Percentiles rank a stretch among this genome's conserved stretches.
phyloP scores from a whole-genome alignment of 306 rosid genomes.

The Chamaecrista fasciculata region DNA sequence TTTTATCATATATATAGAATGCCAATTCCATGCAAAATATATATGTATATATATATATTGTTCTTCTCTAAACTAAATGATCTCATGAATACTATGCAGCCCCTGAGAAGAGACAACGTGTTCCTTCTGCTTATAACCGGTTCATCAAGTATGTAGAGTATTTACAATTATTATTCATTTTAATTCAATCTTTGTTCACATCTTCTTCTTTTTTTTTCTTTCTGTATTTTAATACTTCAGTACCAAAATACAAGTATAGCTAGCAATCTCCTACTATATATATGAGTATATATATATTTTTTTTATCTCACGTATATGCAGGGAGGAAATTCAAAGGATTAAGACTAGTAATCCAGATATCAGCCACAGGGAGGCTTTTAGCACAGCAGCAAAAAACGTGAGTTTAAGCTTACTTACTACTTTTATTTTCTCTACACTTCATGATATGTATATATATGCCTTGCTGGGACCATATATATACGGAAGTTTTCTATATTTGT shows the following conservation, averaged over 20 bases:
- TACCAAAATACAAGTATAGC: neutral
- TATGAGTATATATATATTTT: too few species aligned
- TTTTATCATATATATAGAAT: too few species aligned
- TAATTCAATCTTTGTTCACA: neutral
- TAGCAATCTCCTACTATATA: too few species aligned
- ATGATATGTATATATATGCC: neutral
- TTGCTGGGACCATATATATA: slow-evolving; percentile 16
- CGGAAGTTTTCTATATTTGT: slow-evolving; percentile 11
- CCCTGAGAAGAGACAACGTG: slow-evolving; percentile 96
- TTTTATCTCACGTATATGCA: slow-evolving; percentile 26
- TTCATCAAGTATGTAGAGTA: slow-evolving; percentile 79
- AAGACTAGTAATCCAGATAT: slow-evolving; percentile 93
- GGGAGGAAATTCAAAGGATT: slow-evolving; percentile 99
- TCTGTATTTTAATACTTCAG: too few species aligned
- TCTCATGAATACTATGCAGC: slow-evolving; percentile 55
- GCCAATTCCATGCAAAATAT: slow-evolving; percentile 2
- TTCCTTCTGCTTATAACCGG: slow-evolving; percentile 94
- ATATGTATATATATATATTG: too few species aligned
- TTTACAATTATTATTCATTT: neutral
- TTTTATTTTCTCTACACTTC: slow-evolving; percentile 5
- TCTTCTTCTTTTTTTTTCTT: neutral
- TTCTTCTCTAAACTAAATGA: slow-evolving; percentile 9
- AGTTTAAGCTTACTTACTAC: slow-evolving; percentile 33
- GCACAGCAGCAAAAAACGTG: slow-evolving; percentile 97
- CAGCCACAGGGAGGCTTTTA: slow-evolving; percentile 97